Percentiles rank a stretch among this genome's conserved stretches.
Evolutionary conservation across 2,329 filamentous ascomycete genomes (phyloP).

Genomic region (Elsinoe australis): DNA sequence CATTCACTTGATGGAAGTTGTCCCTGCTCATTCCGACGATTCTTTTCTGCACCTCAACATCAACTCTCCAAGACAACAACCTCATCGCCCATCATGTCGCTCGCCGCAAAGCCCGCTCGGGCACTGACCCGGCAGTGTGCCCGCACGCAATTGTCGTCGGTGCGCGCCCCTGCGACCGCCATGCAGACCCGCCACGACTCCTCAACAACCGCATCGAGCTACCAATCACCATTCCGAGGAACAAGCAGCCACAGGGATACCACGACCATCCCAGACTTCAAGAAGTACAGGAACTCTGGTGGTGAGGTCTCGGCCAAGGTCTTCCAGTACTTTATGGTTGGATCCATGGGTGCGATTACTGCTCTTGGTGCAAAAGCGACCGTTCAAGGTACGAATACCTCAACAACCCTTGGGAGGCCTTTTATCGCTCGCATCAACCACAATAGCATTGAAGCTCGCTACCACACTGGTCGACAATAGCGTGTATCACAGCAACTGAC

Average conservation of each 20-base stretch:
- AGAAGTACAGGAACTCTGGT: constrained; percentile 70
- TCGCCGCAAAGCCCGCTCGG: constrained; percentile 41
- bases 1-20: constrained; percentile 1
- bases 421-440: too few species aligned
- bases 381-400: constrained; percentile 70
- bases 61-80: constrained; percentile 21
- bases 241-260: constrained; percentile 37
- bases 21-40: constrained; percentile 14
- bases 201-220: constrained; percentile 36
- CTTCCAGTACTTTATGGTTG: constrained; percentile 98
- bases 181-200: constrained; percentile 39
- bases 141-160: constrained; percentile 40
- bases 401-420: background rate
- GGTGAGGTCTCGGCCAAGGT: constrained; percentile 68
- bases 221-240: constrained; percentile 49
- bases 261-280: constrained; percentile 79
- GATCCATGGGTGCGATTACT: constrained; percentile 82
- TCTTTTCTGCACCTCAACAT: constrained; percentile 16
- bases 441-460: too few species aligned
- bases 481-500: constrained; percentile 29
- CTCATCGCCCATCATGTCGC: constrained; percentile 38
- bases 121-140: constrained; percentile 42
- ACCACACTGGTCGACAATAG: too few species aligned
- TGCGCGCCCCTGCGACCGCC: constrained; percentile 36
- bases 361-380: constrained; percentile 96